Evolutionary conservation across 2,329 filamentous ascomycete genomes (phyloP).

Genomic region (Cladosporium colombiae): DNA sequence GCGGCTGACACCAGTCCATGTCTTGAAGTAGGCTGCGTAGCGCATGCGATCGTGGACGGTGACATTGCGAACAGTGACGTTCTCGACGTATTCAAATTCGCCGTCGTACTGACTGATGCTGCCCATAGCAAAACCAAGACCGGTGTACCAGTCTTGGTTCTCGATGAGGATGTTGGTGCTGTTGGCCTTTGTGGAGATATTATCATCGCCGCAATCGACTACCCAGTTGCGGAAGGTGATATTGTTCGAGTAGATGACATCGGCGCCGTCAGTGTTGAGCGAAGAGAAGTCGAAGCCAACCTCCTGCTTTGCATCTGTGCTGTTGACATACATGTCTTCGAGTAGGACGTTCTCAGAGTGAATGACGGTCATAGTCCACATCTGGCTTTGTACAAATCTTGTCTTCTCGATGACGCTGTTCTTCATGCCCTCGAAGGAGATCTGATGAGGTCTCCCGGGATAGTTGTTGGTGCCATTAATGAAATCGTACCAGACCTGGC

Average conservation of each 20-base stretch:
- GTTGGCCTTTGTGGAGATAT: constrained; percentile 58
- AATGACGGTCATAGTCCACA: constrained; percentile 55
- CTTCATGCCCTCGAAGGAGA: constrained; percentile 53
- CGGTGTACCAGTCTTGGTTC: constrained; percentile 52
- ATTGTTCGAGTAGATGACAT: constrained; percentile 56
- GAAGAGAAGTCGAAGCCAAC: constrained; percentile 21
- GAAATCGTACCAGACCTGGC: constrained; percentile 59
- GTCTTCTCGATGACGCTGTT: constrained; percentile 53
- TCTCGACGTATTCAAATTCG: constrained; percentile 52
- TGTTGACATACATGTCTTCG: constrained; percentile 57
- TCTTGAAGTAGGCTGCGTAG: constrained; percentile 48
- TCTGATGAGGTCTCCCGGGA: constrained; percentile 50
- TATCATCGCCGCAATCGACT: constrained; percentile 56
- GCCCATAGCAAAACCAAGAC: constrained; percentile 58
- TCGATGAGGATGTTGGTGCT: constrained; percentile 56
- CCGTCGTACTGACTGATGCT: constrained; percentile 58
- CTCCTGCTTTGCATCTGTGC: constrained; percentile 37
- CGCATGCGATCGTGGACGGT: constrained; percentile 17
- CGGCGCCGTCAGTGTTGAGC: constrained; percentile 53
- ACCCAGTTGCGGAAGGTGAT: constrained; percentile 55
- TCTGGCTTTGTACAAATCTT: constrained; percentile 58
- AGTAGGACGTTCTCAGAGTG: constrained; percentile 51
- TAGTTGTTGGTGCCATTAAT: constrained; percentile 37
- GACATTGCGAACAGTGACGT: constrained; percentile 52
- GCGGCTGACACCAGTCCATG: constrained; percentile 54